Evolutionary conservation across 106 monocot species (phyloP), one percentile per base, ranked within the genome.

Genomic region (Acorus gramineus): DNA sequence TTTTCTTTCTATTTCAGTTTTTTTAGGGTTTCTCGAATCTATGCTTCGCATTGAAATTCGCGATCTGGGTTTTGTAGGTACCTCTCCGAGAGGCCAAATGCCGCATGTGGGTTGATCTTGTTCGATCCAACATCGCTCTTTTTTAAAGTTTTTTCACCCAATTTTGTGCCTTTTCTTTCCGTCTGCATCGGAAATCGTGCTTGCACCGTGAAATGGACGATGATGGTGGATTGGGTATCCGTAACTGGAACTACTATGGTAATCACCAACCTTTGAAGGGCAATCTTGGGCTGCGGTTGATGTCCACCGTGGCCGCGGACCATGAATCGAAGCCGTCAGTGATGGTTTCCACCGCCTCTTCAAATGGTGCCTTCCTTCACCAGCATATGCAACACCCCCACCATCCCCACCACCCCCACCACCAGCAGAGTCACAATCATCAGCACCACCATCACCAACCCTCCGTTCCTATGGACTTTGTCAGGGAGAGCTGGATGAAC

Each of bases 251-350:
- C 9, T 87, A 75, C 75, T 93, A 78, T 50, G 76, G 28, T 28
- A 28, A 28, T 28, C 28, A 78, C 3, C 75, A 62, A 45, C 75
- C 78, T 7, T 14, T 70, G 42, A 85, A 74, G 66, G 75, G 79
- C 46, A 84, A 65, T 63, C 66, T 88, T n/a, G 85, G 82, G 49
- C 73, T 93, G 61, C 87, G 85, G 71, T 76, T 93, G 44, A 93
- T 93, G 87, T 73, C 92, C n/a, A 64, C 71, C 4, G 66, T 78
- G 11, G 59, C 63, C 0, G 13, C 54, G 6, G 85, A 93, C 4
- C 70, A 82, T 4, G 85, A 83, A 48, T 61, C 82, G 44, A 93
- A 93, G 70, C 71, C 28, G 28, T 28, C 28, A 1, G 28, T 28
- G 28, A 28, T 28, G 28, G 28, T 28, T 28, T 28, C 28, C 28